Percentiles rank a stretch among this genome's conserved stretches.
Conservation (phyloP, 768 basidiomycete genomes). For the Asterophora lycoperdoides region DNA sequence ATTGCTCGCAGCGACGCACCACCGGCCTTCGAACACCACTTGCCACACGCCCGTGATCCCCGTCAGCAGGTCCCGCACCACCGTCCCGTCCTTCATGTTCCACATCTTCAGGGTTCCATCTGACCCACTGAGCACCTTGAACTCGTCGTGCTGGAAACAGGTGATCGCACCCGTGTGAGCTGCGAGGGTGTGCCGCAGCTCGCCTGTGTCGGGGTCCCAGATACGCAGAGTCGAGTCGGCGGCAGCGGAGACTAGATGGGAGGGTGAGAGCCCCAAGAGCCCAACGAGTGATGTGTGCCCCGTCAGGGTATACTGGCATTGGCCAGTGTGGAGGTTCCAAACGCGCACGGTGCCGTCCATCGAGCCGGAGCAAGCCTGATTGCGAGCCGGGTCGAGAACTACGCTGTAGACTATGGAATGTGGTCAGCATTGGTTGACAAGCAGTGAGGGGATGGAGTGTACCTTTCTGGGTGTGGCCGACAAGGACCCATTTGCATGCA, state of each 20-base stretch:
- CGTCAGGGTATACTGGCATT: conserved; percentile 73
- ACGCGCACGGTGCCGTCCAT: conserved; percentile 98
- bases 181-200: conserved; percentile 74
- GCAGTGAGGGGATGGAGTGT: conserved; percentile 10
- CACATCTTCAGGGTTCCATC: conserved; percentile 98
- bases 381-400: conserved; percentile 79
- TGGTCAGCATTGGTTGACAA: neutral
- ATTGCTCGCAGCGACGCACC: conserved; percentile 93
- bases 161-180: conserved; percentile 98
- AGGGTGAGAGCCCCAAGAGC: conserved; percentile 83
- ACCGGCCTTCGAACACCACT: conserved; percentile 89
- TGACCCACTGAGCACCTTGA: conserved; percentile 92
- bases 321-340: conserved; percentile 84
- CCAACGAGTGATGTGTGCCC: conserved; percentile 97
- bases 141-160: conserved; percentile 98
- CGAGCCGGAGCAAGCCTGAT: conserved; percentile 93
- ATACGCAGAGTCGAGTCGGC: conserved; percentile 93
- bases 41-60: conserved; percentile 98
- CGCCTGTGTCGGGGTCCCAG: conserved; percentile 88
- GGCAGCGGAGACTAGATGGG: conserved; percentile 90
- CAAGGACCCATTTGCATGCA: conserved; percentile 71
- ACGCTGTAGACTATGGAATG: conserved; percentile 81
- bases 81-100: conserved; percentile 85
- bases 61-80: conserved; percentile 83
- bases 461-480: conserved; percentile 94